Base-by-base conservation (phyloP, 1,139 yeast genomes). In the Dujonia santamariae region DNA sequence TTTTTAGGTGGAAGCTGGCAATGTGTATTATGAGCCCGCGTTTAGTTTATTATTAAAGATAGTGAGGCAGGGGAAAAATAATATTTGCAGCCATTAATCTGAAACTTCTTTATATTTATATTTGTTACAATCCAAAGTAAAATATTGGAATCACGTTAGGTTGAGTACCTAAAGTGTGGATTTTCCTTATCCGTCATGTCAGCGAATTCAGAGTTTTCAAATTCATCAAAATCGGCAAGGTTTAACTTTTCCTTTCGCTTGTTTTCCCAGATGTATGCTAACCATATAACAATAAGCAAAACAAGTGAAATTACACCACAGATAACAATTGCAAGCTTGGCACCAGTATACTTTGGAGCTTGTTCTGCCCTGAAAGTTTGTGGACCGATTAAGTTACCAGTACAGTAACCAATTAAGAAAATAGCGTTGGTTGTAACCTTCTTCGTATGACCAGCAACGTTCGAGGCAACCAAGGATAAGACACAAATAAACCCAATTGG, bases 321-420 rank as follows among this genome's bases (percentile, higher is more conserved):
- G 4, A 56, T 59, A 20, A 62, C 65, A 37, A 67, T 57, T 14
- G 63, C 49, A 12, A 60, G 53, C 38, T 67, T 63, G 3, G 79
- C 84, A 3, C 73, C 64, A 3, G 51, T 46, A 45, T 76, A 78
- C 9, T 44, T 4, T 11, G 87, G 87, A 1, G 77, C 76, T 46
- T 78, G 75, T 5, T 45, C 43, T 0, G 61, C 60, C 42, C 73
- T 62, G 51, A 80, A 82, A 29, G 82, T 69, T 51, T 80, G 87
- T 3, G 90, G 88, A 4, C 90, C 90, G 32, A 79, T 64, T 32
- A 83, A 61, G 43, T 83, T 83, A 18, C 92, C 87, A 17, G 74
- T 72, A 46, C 84, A 78, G 48, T 78, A 81, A 1, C 78, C 83
- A 36, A 46, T 44, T 11, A 45, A 39, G 28, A 45, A 41, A n/a